Evolutionary conservation across 352 stramenopile species (phyloP).

Genomic region (Thraustochytrium striatum): DNA sequence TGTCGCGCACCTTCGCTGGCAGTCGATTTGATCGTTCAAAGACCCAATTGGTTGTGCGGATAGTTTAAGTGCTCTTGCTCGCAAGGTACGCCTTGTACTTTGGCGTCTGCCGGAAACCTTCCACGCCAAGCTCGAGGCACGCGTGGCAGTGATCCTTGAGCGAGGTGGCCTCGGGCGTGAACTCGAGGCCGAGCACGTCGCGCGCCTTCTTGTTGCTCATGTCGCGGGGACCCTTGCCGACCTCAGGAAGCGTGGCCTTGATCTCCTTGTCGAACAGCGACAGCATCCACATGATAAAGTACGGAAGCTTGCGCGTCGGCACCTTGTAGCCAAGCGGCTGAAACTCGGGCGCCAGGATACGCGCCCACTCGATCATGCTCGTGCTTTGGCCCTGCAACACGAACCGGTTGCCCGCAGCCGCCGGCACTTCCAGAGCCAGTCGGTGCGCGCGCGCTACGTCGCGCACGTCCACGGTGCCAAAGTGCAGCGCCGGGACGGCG

Average conservation of each 20-base stretch:
- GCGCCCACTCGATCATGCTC: background rate
- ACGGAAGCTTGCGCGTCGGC: conserved; percentile 30
- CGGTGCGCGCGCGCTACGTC: conserved; percentile 56
- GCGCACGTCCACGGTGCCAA: conserved; percentile 52
- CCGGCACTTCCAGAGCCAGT: conserved; percentile 46
- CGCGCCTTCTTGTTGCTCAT: background rate
- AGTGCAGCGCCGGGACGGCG: conserved; percentile 30
- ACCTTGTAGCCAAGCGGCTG: conserved; percentile 9
- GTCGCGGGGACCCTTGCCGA: background rate
- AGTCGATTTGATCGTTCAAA: no score
- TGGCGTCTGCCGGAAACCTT: background rate
- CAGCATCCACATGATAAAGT: conserved; percentile 10
- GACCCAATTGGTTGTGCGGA: no score
- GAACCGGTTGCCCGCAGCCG: conserved; percentile 14
- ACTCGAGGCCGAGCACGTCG: conserved; percentile 1
- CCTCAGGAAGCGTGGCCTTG: background rate
- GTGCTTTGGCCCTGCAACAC: background rate
- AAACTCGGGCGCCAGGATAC: background rate
- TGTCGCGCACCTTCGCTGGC: no score
- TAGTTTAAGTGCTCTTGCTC: no score
- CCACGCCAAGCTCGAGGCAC: background rate
- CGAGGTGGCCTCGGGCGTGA: background rate
- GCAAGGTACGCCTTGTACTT: conserved; percentile 1
- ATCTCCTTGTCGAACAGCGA: background rate
- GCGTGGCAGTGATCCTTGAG: background rate